Conservation (phyloP, 441 rosid genomes). For the Corymbia calophylla region DNA sequence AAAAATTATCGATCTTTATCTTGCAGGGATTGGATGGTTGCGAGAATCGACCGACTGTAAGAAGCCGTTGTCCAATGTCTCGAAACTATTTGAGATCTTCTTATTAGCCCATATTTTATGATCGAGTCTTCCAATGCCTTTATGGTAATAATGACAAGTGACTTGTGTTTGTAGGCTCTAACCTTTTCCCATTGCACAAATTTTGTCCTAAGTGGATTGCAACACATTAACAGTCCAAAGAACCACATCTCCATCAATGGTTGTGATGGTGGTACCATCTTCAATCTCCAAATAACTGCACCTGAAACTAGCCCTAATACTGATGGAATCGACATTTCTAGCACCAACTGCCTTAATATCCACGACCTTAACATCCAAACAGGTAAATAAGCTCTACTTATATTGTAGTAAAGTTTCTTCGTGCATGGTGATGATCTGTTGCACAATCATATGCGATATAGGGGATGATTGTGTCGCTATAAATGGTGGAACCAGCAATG, state of each 20-base stretch:
- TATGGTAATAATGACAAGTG: background rate
- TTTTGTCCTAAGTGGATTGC: background rate
- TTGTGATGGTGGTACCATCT: slow-evolving; percentile 8
- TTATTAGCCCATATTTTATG: background rate
- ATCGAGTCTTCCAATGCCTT: background rate
- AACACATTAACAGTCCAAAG: background rate
- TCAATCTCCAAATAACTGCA: slow-evolving; percentile 16
- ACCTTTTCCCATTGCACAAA: background rate
- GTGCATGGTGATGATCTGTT: background rate
- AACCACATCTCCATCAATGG: background rate
- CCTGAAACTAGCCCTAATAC: slow-evolving; percentile 46
- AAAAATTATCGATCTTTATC: background rate
- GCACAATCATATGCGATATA: background rate
- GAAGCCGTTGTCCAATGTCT: background rate
- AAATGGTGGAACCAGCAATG: slow-evolving; percentile 4
- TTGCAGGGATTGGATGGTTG: background rate
- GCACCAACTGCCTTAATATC: slow-evolving; percentile 12
- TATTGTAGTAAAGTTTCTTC: background rate
- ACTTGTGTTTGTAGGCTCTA: background rate
- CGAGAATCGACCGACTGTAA: background rate
- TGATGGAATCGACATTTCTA: slow-evolving; percentile 31
- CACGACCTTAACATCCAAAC: slow-evolving; percentile 16
- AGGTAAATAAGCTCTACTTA: slow-evolving; percentile 5
- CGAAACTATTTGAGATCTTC: background rate
- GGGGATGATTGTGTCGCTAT: slow-evolving; percentile 47